These are phyloP conservation scores for Fusarium palustre DNA, from an alignment of 2,329 filamentous ascomycete species.

Conservation along the genomic window DNA sequence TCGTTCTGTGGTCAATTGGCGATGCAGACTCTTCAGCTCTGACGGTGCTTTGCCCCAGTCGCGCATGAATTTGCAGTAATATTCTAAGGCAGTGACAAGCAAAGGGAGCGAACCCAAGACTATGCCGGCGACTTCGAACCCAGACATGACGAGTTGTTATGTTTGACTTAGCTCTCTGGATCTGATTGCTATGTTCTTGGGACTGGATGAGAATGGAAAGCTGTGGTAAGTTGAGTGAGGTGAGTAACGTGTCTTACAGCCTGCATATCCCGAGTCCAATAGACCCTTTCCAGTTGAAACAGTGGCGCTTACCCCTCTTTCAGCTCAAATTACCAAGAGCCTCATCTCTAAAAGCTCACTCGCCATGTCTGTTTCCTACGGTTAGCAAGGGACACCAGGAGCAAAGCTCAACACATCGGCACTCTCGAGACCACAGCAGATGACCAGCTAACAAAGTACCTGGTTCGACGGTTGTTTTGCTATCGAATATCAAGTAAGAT, in stretches of 20 bases:
- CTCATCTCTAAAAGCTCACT: fast-evolving
- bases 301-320: slow-evolving; percentile 7
- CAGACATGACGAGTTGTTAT: slow-evolving; percentile 26
- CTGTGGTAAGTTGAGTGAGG: neutral
- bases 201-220: neutral
- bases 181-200: fast-evolving
- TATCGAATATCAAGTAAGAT: neutral
- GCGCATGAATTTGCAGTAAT: slow-evolving; percentile 40
- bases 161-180: fast-evolving
- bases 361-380: fast-evolving
- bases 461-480: neutral
- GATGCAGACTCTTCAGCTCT: slow-evolving; percentile 43
- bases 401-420: fast-evolving
- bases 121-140: slow-evolving; percentile 38
- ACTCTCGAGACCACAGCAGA: fast-evolving
- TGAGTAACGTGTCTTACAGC: neutral
- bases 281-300: neutral
- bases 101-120: slow-evolving; percentile 41
- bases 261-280: slow-evolving; percentile 18
- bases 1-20: slow-evolving; percentile 43
- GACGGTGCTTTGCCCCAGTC: slow-evolving; percentile 30
- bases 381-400: fast-evolving
- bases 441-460: fast-evolving
- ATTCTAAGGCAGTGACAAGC: slow-evolving; percentile 30
- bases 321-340: neutral